Conservation (phyloP, 225 moss, liverwort and hornwort genomes). For the Ulota crispa region DNA sequence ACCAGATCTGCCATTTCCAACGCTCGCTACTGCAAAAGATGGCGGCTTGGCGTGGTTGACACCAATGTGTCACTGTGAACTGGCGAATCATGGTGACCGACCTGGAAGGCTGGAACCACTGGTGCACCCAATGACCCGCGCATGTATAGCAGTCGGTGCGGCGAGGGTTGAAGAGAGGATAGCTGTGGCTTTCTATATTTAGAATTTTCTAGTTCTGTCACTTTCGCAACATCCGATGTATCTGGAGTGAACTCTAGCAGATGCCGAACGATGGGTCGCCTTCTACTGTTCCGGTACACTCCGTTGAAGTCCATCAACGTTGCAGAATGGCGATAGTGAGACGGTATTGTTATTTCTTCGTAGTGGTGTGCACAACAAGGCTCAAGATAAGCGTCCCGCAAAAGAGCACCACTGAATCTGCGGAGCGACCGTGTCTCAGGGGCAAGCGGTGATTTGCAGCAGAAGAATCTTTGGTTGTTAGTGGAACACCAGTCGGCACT, state of each 20-base stretch:
- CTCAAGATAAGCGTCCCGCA: background rate
- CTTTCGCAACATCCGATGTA: background rate
- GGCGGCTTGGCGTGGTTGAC: slow-evolving; percentile 2
- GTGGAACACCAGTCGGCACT: background rate
- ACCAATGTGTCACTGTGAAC: slow-evolving; percentile 9
- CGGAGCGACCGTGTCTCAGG: background rate
- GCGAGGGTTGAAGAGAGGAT: background rate
- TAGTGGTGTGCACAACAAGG: slow-evolving; percentile 10
- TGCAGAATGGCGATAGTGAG: background rate
- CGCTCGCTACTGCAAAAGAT: background rate
- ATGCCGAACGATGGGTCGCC: background rate
- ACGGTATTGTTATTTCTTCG: background rate
- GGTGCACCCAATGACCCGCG: background rate
- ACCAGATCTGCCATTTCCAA: background rate
- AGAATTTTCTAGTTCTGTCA: background rate
- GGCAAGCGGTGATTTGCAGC: background rate
- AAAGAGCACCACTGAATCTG: background rate
- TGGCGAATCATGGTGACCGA: slow-evolving; percentile 17
- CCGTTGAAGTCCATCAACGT: background rate
- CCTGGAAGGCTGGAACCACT: slow-evolving; percentile 22
- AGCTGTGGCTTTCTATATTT: slow-evolving; percentile 17
- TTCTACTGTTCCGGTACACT: background rate
- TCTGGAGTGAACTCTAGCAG: background rate
- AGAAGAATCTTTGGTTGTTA: background rate
- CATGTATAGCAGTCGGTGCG: slow-evolving; percentile 14